A percentile compares a stretch with the other conserved stretches of the same genome.
These are phyloP conservation scores for Tirmania nivea DNA, from an alignment of 495 filamentous ascomycete genomes.

Conservation along the genomic window DNA sequence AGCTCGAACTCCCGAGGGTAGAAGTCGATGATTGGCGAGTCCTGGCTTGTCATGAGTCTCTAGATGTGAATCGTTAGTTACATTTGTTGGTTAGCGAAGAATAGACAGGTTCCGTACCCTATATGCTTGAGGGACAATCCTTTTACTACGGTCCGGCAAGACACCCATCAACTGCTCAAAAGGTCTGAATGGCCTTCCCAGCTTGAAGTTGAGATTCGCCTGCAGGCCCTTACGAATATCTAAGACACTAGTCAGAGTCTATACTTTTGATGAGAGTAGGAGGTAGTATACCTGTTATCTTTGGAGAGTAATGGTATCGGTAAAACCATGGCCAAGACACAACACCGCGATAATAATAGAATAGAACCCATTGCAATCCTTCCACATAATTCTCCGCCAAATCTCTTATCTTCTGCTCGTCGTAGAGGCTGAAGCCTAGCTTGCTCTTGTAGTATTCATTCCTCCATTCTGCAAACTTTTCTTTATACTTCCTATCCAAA, in stretches of 20 bases:
- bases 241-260: constrained; percentile 12
- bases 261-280: neutral
- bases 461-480: constrained; percentile 80
- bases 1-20: constrained; percentile 95
- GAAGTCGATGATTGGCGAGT: constrained; percentile 96
- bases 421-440: constrained; percentile 71
- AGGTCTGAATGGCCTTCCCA: constrained; percentile 84
- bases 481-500: constrained; percentile 61
- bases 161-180: constrained; percentile 98
- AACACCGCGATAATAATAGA: constrained; percentile 93
- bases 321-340: constrained; percentile 99
- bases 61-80: neutral
- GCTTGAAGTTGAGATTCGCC: constrained; percentile 73
- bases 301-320: constrained; percentile 85
- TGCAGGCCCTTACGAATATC: constrained; percentile 76
- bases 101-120: constrained; percentile 23
- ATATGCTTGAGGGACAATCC: constrained; percentile 74
- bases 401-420: constrained; percentile 58
- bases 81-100: neutral
- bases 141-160: constrained; percentile 86
- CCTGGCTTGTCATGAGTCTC: constrained; percentile 68
- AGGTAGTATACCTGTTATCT: constrained; percentile 55
- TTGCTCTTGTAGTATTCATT: constrained; percentile 78
- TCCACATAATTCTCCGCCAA: constrained; percentile 93
- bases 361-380: constrained; percentile 94